A percentile compares a stretch with the other conserved stretches of the same genome.
Conservation (phyloP, 805 yeast genomes). For the Kuraishia borneana region DNA sequence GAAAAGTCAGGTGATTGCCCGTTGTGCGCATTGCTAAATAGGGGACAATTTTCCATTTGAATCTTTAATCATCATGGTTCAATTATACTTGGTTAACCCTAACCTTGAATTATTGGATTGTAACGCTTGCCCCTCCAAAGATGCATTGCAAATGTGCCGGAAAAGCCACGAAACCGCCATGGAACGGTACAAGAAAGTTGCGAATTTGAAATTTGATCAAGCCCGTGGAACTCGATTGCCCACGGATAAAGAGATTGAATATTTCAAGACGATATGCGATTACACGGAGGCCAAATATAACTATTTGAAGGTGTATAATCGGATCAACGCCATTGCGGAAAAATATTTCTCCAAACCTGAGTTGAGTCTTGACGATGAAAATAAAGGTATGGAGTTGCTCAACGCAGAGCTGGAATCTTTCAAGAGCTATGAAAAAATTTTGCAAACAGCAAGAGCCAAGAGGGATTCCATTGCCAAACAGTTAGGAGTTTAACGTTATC, state of each 20-base stretch:
- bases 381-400: constrained; percentile 6
- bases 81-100: constrained; percentile 19
- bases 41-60: not conserved
- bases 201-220: constrained; percentile 3
- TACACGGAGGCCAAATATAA: constrained; percentile 15
- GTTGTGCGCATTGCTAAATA: constrained; percentile 1
- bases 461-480: too few relatives aligned
- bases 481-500: too few relatives aligned
- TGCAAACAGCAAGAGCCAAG: too few relatives aligned
- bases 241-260: constrained; percentile 8
- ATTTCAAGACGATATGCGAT: constrained; percentile 14
- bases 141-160: constrained; percentile 9
- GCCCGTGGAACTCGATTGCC: constrained; percentile 4
- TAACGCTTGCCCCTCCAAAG: constrained; percentile 11
- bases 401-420: constrained; percentile 4
- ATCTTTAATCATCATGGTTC: constrained; percentile 10
- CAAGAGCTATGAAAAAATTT: constrained; percentile 4
- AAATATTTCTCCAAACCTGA: constrained; percentile 12
- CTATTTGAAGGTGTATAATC: constrained; percentile 12
- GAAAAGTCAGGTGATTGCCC: too few relatives aligned
- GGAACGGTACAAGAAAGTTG: constrained; percentile 7
- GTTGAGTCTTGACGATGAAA: constrained; percentile 6
- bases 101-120: constrained; percentile 16
- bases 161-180: constrained; percentile 8
- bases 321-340: constrained; percentile 13